Conservation (phyloP, 108 stramenopile species). For the Fragilaria crotonensis region DNA sequence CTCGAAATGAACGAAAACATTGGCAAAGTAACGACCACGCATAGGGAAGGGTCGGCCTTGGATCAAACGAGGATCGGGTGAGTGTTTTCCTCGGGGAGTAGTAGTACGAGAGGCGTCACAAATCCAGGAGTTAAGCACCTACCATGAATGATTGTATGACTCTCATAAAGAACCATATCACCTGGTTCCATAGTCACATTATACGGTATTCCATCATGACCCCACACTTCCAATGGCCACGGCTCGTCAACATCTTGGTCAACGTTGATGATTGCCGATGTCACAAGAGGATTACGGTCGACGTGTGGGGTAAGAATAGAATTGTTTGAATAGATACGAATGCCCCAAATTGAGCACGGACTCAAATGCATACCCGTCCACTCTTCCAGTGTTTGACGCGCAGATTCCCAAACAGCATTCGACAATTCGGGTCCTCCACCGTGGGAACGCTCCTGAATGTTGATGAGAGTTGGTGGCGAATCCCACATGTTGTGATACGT, state of each 20-base stretch:
- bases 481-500: conserved; percentile 66
- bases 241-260: conserved; percentile 66
- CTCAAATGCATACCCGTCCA: conserved; percentile 49
- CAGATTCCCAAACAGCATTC: conserved; percentile 29
- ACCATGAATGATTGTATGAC: conserved; percentile 56
- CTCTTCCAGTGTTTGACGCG: conserved; percentile 31
- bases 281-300: conserved; percentile 78
- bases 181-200: conserved; percentile 78
- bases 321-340: conserved; percentile 66
- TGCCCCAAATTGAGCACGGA: conserved; percentile 67
- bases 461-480: conserved; percentile 28
- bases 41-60: conserved; percentile 59
- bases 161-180: conserved; percentile 62
- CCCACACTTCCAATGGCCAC: conserved; percentile 76
- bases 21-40: conserved; percentile 45
- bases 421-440: conserved; percentile 19
- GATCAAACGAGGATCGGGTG: conserved; percentile 6
- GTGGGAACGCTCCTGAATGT: conserved; percentile 16
- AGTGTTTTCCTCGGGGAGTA: neutral
- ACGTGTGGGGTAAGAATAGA: conserved; percentile 81
- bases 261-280: conserved; percentile 78
- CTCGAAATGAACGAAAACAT: conserved; percentile 79
- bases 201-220: conserved; percentile 61
- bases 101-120: neutral
- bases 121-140: conserved; percentile 22